Base-by-base conservation (phyloP, 1,284 basidiomycete genomes). In the Rhizoctonia solani region DNA sequence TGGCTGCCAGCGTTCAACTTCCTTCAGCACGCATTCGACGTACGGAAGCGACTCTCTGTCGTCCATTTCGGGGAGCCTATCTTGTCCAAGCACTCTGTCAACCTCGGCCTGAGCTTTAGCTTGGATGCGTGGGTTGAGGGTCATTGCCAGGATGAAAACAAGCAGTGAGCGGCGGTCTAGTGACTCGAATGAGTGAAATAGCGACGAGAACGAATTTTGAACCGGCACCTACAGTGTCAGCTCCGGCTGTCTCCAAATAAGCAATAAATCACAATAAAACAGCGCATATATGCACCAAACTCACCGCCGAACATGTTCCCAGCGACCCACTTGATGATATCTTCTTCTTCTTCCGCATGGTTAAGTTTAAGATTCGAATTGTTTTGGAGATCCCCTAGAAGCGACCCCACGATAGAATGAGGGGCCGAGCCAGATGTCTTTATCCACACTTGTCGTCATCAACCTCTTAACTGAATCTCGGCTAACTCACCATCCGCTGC, bases 31-130 rank as follows among this genome's bases (percentile, higher is more conserved):
- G 16, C 58, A 61, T 44, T 47, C 25, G 49, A 50, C 47, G 25
- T 61, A 50, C 1, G 46, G 46, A 19, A 61, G n/a, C 2, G 39
- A 53, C 19, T 54, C 50, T 2, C 50, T 49, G 37, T 66, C 63
- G 1, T 23, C 47, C 49, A 66, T 53, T 19, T 53, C 49, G 4
- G 63, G 63, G 11, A 66, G 39, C 25, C 50, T 14, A 11, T 67
- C 55, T 1, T 37, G 34, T 21, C 70, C 71, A 3, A 75, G 69
- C 0, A 74, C 69, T 1, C 25, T 13, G 54, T 76, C 74, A 19
- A 75, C 69, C 53, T 76, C 75, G 3, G 41, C 46, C 34, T 73
- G 74, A 11, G 72, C 54, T 47, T 70, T 67, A 4, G 37, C 42
- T 41, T 71, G 69, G 9, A 72, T 69, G 4, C 68, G 52, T 0